These are phyloP conservation scores for Corylus heterophylla DNA, from an alignment of 306 rosid genomes.

Conservation along the genomic window DNA sequence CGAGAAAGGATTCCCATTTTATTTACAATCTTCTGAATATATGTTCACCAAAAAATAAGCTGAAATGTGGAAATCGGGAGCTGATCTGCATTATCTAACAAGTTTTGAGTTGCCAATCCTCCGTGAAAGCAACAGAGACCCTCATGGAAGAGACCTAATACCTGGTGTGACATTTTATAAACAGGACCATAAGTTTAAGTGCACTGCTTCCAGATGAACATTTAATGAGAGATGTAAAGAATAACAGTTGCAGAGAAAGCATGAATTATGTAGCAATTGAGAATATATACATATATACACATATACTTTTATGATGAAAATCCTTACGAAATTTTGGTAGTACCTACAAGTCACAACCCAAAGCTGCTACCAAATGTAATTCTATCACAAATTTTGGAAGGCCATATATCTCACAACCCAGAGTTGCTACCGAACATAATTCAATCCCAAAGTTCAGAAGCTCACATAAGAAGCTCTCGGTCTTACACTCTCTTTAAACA, in stretches of 20 bases:
- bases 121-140: slow-evolving; percentile 27
- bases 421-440: slow-evolving; percentile 1
- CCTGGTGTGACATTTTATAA: slow-evolving; percentile 39
- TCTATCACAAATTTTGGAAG: not conserved
- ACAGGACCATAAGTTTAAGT: slow-evolving; percentile 31
- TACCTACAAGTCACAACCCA: slow-evolving; percentile 1
- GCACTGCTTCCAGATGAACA: slow-evolving; percentile 29
- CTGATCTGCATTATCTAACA: slow-evolving; percentile 46
- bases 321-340: not conserved
- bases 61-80: slow-evolving; percentile 26
- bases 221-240: not conserved
- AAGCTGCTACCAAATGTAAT: not conserved
- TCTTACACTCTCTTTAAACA: not conserved
- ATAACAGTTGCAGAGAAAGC: not conserved
- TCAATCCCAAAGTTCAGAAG: not conserved
- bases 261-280: not conserved
- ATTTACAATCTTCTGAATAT: slow-evolving; percentile 50
- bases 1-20: slow-evolving; percentile 79
- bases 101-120: slow-evolving; percentile 33
- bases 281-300: not conserved
- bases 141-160: slow-evolving; percentile 30
- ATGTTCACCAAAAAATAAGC: slow-evolving; percentile 40
- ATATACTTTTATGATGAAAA: not conserved
- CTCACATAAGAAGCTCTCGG: not conserved
- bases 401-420: slow-evolving; percentile 6